Base-by-base conservation (phyloP, 345 rosid species). In the Noccaea bulbosa region DNA sequence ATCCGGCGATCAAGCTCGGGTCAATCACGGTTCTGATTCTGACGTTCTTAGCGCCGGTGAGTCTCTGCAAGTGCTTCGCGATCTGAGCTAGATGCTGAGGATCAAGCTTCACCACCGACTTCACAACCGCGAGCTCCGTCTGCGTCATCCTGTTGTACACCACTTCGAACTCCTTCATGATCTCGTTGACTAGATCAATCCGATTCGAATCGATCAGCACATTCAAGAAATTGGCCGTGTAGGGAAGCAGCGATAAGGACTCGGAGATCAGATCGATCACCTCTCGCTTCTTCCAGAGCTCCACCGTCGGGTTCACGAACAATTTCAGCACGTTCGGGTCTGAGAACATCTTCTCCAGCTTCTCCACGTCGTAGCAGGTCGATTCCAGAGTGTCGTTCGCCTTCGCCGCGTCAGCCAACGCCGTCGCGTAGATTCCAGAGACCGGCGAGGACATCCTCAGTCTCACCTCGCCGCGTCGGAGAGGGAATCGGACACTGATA, bases 11-110 rank as follows among this genome's bases (percentile, higher is more conserved):
- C 40, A 54, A 33, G 6, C 40, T 54, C 40, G 35, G 3, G 6
- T 53, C 58, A 32, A 53, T 53, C 17, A 53, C 39, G 1, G 59
- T 54, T 7, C 7, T 54, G 5, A 54, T 7, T 8, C 59, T 54
- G 20, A 54, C 59, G 5, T 33, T 54, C 59, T 16, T 54, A 7
- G 59, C 59, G 2, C 40, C 40, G 1, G 59, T 54, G 40, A 54
- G 40, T 8, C 12, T 54, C 59, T 54, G 59, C 40, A 54, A 20
- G 15, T 54, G 40, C 59, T 54, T 54, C 1, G 59, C 59, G 7
- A 54, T 10, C 59, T 54, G 59, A 54, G 59, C 59, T 7, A 54
- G 59, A 33, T 54, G 59, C 40, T 54, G 59, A 33, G 59, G 14
- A 33, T 14, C 59, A 15, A 54, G 59, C 59, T 14, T 54, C 59